Base-by-base conservation (phyloP, 148 eudicot genomes). In the Rhododendron henanense region DNA sequence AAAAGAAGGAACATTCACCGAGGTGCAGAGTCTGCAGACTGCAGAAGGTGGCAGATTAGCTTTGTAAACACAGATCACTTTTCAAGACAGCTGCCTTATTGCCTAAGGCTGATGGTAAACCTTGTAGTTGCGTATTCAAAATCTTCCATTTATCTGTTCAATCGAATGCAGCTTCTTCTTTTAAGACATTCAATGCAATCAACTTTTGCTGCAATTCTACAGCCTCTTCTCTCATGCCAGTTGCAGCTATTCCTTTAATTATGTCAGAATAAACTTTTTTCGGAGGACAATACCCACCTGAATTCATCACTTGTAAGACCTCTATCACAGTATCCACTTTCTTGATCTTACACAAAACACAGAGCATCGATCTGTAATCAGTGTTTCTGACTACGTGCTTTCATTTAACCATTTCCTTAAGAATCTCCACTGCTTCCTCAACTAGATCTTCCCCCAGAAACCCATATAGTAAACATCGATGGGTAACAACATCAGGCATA, bases 381-480 rank as follows among this genome's bases (percentile, higher is more conserved):
- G 88, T 85, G 55, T 87, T 88, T 81, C 89, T 86, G 79, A 94
- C 88, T 81, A 81, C 78, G 67, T 89, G 93, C 50, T 91, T 92
- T 84, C 91, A 88, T 84, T 82, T 86, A 47, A 90, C 88, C 93
- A 94, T 95, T 89, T 90, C 87, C 88, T 89, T 89, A 50, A 94
- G 85, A 79, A 95, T 90, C 83, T 92, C 92, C 31, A 94, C 87
- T 21, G 94, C 97, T 75, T 91, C 93, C 41, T 91, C 95, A 78
- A 88, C 86, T 75, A 91, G 83, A 88, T 90, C 87, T 4, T 88
- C 87, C 77, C 90, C 85, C 88, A 92, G 92, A 84, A 94, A 93
- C 19, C 99, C 99, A 96, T 92, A 90, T 53, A 92, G 84, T 63
- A 96, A 84, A 89, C 91, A 88, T 81, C 98, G 90, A 88, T 95